Conservation (phyloP, 1,284 basidiomycete species). For the Spongispora temasekensis region DNA sequence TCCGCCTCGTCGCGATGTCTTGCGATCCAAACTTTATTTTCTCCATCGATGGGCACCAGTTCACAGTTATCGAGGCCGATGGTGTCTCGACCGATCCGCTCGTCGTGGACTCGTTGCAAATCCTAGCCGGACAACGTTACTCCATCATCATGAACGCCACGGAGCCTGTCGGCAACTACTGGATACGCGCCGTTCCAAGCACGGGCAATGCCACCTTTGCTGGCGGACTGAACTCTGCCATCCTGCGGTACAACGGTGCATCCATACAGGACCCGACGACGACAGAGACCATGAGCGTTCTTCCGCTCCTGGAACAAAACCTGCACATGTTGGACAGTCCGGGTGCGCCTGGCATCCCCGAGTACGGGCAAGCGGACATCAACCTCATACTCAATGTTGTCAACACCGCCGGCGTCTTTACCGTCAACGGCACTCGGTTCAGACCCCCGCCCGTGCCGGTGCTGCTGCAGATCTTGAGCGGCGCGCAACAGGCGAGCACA, state of each 20-base stretch:
- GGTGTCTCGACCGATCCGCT: slow-evolving; percentile 35
- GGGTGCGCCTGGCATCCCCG: slow-evolving; percentile 34
- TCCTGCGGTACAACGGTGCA: slow-evolving; percentile 55
- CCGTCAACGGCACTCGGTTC: slow-evolving; percentile 26
- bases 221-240: slow-evolving; percentile 49
- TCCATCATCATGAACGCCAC: slow-evolving; percentile 40
- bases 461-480: slow-evolving; percentile 40
- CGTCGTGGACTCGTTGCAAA: slow-evolving; percentile 31
- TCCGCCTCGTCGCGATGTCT: slow-evolving; percentile 43
- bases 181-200: slow-evolving; percentile 36
- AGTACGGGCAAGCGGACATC: slow-evolving; percentile 33
- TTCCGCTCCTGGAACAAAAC: slow-evolving; percentile 34
- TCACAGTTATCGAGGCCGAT: slow-evolving; percentile 45
- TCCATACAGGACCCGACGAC: slow-evolving; percentile 42
- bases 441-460: slow-evolving; percentile 36
- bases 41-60: slow-evolving; percentile 42
- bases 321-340: slow-evolving; percentile 38
- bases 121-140: slow-evolving; percentile 41
- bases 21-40: slow-evolving; percentile 43
- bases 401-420: slow-evolving; percentile 16
- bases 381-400: slow-evolving; percentile 25
- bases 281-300: slow-evolving; percentile 22
- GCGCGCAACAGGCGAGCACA: slow-evolving; percentile 26
- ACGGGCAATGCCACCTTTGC: slow-evolving; percentile 22
- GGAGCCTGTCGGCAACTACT: slow-evolving; percentile 39